phyloP scores from a whole-genome alignment of 1,139 yeast species.

The Casaregolazyma lundiana region DNA sequence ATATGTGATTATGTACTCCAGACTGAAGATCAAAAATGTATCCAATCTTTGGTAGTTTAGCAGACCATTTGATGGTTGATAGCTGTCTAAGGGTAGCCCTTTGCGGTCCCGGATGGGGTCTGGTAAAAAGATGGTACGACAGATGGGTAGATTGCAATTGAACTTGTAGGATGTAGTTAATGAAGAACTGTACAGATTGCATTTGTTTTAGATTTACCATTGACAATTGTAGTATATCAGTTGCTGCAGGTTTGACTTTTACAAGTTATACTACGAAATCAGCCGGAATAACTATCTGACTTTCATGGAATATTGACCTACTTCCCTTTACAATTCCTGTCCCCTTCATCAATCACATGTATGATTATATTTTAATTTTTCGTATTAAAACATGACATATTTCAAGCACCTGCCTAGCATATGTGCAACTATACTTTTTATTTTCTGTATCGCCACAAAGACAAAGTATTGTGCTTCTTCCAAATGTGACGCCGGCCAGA shows the following conservation, averaged over 20 bases:
- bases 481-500: conserved; percentile 99
- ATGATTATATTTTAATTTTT: too few relatives aligned
- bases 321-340: background rate
- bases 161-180: too few relatives aligned
- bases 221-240: too few relatives aligned
- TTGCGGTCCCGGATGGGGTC: conserved; percentile 40
- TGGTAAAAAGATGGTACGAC: conserved; percentile 40
- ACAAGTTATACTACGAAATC: conserved; percentile 10
- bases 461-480: conserved; percentile 99
- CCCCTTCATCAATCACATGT: background rate
- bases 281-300: background rate
- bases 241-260: background rate
- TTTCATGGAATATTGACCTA: too few relatives aligned
- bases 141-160: conserved; percentile 16
- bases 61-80: conserved; percentile 27
- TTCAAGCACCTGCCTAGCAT: conserved; percentile 1
- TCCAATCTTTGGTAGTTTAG: conserved; percentile 40
- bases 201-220: too few relatives aligned
- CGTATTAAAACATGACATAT: background rate
- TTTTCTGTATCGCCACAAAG: conserved; percentile 99
- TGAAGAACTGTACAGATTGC: too few relatives aligned
- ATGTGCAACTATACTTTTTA: conserved; percentile 12
- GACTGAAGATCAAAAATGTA: conserved; percentile 32
- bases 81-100: conserved; percentile 35
- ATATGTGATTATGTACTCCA: conserved; percentile 30